phyloP scores from a whole-genome alignment of 768 basidiomycete species.

The Pleurotus ostreatus region DNA sequence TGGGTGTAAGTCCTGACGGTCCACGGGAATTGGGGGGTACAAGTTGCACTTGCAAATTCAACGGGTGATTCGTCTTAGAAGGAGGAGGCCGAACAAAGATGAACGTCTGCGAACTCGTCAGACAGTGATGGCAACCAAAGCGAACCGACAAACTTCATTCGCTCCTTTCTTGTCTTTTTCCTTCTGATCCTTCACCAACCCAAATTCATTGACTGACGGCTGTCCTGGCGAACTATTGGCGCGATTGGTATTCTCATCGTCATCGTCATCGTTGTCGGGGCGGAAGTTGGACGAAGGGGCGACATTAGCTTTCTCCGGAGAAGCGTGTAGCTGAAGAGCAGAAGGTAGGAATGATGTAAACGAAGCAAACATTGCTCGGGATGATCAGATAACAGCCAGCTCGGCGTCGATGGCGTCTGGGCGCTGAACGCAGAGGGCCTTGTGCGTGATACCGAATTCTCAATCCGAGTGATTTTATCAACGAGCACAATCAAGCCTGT shows the following conservation, averaged over 20 bases:
- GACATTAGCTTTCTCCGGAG: not conserved
- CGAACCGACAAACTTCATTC: slow-evolving; percentile 9
- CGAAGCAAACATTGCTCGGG: slow-evolving; percentile 2
- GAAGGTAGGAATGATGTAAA: slow-evolving; percentile 11
- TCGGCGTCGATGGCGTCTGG: too few relatives aligned
- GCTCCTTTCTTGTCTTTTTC: slow-evolving; percentile 9
- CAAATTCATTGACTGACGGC: not conserved
- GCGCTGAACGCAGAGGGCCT: too few relatives aligned
- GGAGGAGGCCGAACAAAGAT: slow-evolving; percentile 91
- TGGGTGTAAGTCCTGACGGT: slow-evolving; percentile 29
- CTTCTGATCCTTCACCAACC: slow-evolving; percentile 7
- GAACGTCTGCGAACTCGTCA: slow-evolving; percentile 57
- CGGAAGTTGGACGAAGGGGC: not conserved
- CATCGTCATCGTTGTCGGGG: slow-evolving; percentile 7
- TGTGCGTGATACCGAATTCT: too few relatives aligned
- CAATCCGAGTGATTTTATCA: too few relatives aligned
- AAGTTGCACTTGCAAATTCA: slow-evolving; percentile 90
- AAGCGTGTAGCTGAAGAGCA: slow-evolving; percentile 1
- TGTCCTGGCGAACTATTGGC: not conserved
- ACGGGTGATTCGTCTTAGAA: slow-evolving; percentile 76
- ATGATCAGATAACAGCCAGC: too few relatives aligned
- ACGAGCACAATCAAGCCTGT: too few relatives aligned
- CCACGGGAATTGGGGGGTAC: slow-evolving; percentile 63
- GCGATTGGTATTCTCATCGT: not conserved
- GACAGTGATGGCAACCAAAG: not conserved